Evolutionary conservation across 805 yeast species (phyloP).

Genomic region (Cyberlindnera galapagoensis): DNA sequence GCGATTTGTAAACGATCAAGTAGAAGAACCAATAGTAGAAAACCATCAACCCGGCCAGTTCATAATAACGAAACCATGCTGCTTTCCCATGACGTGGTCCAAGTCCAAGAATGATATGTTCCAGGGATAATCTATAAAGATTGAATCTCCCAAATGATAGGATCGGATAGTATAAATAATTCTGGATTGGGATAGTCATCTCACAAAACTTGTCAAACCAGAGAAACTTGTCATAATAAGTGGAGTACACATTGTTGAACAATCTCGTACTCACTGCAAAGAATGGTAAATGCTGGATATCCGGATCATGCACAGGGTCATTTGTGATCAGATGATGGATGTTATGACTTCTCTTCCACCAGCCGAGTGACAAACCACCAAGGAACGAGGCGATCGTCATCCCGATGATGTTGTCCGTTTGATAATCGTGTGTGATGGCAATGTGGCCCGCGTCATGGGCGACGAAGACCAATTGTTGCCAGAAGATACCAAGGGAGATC

Average conservation of each 20-base stretch:
- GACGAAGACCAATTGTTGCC: slow-evolving; percentile 87
- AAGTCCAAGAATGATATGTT: slow-evolving; percentile 60
- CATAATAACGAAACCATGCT: slow-evolving; percentile 81
- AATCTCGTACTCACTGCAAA: slow-evolving; percentile 77
- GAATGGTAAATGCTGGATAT: slow-evolving; percentile 87
- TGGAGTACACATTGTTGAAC: slow-evolving; percentile 65
- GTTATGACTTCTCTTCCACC: slow-evolving; percentile 95
- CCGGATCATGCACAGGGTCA: slow-evolving; percentile 92
- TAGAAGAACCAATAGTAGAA: slow-evolving; percentile 84
- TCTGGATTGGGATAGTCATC: slow-evolving; percentile 53
- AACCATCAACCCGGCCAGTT: slow-evolving; percentile 58
- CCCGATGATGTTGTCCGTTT: slow-evolving; percentile 68
- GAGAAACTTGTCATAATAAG: slow-evolving; percentile 65
- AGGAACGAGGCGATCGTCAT: slow-evolving; percentile 65
- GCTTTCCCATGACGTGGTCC: slow-evolving; percentile 81
- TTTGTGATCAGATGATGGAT: slow-evolving; percentile 91
- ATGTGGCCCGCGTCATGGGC: slow-evolving; percentile 92
- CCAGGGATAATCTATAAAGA: slow-evolving; percentile 76
- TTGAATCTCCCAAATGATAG: slow-evolving; percentile 82
- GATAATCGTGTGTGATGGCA: slow-evolving; percentile 74
- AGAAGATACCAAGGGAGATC: slow-evolving; percentile 58
- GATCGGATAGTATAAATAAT: slow-evolving; percentile 69
- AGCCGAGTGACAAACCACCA: slow-evolving; percentile 87
- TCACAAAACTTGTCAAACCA: slow-evolving; percentile 65
- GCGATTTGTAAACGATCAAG: slow-evolving; percentile 41